phyloP scores from a whole-genome alignment of 805 yeast genomes.

The Priceomyces melissophilus region DNA sequence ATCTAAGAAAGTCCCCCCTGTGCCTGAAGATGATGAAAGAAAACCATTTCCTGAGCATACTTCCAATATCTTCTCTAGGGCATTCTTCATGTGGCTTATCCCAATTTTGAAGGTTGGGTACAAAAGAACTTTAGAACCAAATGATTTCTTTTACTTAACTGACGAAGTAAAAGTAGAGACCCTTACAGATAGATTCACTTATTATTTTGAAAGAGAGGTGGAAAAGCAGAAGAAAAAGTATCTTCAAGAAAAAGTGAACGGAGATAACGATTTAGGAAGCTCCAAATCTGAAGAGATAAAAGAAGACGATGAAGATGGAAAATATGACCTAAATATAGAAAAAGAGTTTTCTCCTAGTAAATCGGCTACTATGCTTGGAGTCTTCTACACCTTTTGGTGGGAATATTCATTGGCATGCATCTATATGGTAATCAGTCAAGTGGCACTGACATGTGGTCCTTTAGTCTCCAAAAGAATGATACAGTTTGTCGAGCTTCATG shows the following conservation, averaged over 20 bases:
- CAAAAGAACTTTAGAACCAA: conserved; percentile 63
- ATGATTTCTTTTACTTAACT: conserved; percentile 49
- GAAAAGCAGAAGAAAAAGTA: conserved; percentile 20
- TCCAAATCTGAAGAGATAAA: conserved; percentile 19
- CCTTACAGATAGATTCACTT: conserved; percentile 26
- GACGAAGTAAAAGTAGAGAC: conserved; percentile 33
- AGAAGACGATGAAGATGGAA: conserved; percentile 16
- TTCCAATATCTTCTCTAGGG: conserved; percentile 37
- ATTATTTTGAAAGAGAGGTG: conserved; percentile 17
- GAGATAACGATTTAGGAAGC: conserved; percentile 11
- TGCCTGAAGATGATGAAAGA: conserved; percentile 52
- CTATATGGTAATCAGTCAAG: conserved; percentile 21
- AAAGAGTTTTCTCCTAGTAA: conserved; percentile 28
- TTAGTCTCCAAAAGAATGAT: conserved; percentile 37
- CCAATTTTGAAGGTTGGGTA: conserved; percentile 68
- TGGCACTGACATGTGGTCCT: conserved; percentile 28
- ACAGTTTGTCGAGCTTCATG: conserved; percentile 27
- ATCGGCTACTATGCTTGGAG: conserved; percentile 17
- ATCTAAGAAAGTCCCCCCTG: conserved; percentile 45
- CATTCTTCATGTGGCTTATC: conserved; percentile 64
- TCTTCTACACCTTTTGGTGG: conserved; percentile 28
- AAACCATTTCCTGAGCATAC: conserved; percentile 39
- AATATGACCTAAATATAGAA: conserved; percentile 22
- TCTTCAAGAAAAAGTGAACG: conserved; percentile 22
- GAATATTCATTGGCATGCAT: conserved; percentile 31